A percentile compares a stretch with the other conserved stretches of the same genome.
Evolutionary conservation across 176 grass and related monocot species (phyloP).

Genomic region (Ananas comosus): DNA sequence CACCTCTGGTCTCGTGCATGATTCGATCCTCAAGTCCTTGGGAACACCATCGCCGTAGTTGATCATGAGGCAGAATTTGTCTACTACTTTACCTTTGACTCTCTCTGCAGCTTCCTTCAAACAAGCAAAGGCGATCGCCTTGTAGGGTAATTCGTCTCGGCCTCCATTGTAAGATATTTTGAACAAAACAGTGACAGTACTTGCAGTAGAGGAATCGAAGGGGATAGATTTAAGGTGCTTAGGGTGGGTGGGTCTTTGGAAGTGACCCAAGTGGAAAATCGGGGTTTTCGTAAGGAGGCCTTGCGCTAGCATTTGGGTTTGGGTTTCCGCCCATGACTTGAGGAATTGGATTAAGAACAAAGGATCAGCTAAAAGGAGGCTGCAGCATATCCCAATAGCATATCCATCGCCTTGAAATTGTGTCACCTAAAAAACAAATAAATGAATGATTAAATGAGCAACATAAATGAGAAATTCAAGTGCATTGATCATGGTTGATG

Average conservation of each 20-base stretch:
- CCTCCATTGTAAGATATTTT: neutral
- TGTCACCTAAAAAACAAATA: slow-evolving; percentile 37
- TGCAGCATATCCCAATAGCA: slow-evolving; percentile 62
- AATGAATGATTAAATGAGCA: neutral
- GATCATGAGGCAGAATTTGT: slow-evolving; percentile 30
- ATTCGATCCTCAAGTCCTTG: slow-evolving; percentile 24
- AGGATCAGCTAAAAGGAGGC: slow-evolving; percentile 59
- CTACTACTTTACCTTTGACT: neutral
- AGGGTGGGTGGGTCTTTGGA: slow-evolving; percentile 31
- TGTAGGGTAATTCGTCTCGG: neutral
- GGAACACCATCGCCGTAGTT: neutral
- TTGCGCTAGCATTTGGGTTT: slow-evolving; percentile 29
- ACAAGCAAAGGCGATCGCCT: slow-evolving; percentile 34
- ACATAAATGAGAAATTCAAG: no score
- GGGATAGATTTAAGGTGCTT: slow-evolving; percentile 30
- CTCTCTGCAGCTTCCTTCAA: slow-evolving; percentile 13
- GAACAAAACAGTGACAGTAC: slow-evolving; percentile 37
- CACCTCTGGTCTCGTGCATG: neutral
- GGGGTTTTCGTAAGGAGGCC: slow-evolving; percentile 19
- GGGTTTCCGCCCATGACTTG: slow-evolving; percentile 47
- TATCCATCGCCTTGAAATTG: slow-evolving; percentile 55
- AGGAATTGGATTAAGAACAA: slow-evolving; percentile 51
- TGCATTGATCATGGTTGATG: no score
- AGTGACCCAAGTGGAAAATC: slow-evolving; percentile 52
- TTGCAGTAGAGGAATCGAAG: slow-evolving; percentile 13